These are phyloP conservation scores for Kazachstania bromeliacearum DNA, from an alignment of 805 yeast species.

Conservation along the genomic window DNA sequence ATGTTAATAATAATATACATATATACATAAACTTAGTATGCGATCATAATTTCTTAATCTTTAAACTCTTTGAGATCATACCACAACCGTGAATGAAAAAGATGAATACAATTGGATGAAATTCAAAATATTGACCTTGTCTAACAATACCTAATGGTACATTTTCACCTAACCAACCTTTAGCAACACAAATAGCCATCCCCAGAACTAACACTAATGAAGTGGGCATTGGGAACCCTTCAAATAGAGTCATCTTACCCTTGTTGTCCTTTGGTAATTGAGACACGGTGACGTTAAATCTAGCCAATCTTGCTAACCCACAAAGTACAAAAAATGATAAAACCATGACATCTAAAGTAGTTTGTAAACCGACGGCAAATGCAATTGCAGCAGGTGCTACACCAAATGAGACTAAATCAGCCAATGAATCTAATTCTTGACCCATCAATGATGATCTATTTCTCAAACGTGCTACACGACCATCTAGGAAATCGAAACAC, in stretches of 20 bases:
- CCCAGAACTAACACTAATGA: conserved; percentile 62
- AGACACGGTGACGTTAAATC: conserved; percentile 90
- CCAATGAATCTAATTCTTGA: conserved; percentile 93
- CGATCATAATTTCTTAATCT: conserved; percentile 70
- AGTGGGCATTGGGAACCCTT: conserved; percentile 94
- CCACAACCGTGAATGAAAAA: conserved; percentile 80
- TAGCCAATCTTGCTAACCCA: conserved; percentile 87
- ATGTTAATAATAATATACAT: too few relatives aligned
- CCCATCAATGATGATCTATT: conserved; percentile 91
- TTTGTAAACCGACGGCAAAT: conserved; percentile 79
- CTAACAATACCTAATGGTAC: conserved; percentile 62
- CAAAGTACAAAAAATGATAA: conserved; percentile 82
- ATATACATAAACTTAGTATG: not conserved
- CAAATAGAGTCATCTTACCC: conserved; percentile 88
- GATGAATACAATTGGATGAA: conserved; percentile 59
- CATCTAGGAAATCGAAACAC: conserved; percentile 94
- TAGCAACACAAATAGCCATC: conserved; percentile 60
- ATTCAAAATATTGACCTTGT: conserved; percentile 49
- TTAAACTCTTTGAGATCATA: conserved; percentile 83
- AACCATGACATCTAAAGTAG: conserved; percentile 69
- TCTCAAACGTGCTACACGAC: conserved; percentile 91
- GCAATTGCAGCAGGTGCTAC: conserved; percentile 94
- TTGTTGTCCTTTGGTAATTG: conserved; percentile 80
- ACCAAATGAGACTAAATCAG: conserved; percentile 90
- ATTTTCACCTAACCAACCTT: conserved; percentile 37